Percentiles rank a stretch among this genome's conserved stretches.
Evolutionary conservation across 2,329 filamentous ascomycete genomes (phyloP).

Genomic region (Graphium sp.): DNA sequence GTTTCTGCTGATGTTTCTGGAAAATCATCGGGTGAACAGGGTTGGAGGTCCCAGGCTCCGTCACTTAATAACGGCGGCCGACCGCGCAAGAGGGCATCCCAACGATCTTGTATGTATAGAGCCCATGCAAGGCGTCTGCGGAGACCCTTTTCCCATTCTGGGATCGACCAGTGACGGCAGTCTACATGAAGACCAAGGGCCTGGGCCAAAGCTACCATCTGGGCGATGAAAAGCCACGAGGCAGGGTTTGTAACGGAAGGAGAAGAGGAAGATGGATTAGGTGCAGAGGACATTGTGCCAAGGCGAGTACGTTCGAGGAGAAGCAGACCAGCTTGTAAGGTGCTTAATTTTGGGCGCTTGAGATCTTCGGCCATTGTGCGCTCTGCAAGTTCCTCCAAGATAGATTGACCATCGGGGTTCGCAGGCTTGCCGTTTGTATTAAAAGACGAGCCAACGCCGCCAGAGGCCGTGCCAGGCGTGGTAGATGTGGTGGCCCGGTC

Average conservation of each 20-base stretch:
- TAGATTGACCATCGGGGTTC: constrained; percentile 18
- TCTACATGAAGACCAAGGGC: constrained; percentile 33
- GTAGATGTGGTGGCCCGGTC: too few relatives aligned
- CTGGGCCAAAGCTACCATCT: constrained; percentile 27
- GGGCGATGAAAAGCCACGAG: constrained; percentile 18
- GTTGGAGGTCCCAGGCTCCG: constrained; percentile 30
- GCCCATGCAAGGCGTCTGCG: constrained; percentile 39
- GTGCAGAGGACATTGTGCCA: too few relatives aligned
- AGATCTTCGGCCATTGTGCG: constrained; percentile 16
- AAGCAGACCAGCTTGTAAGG: constrained; percentile 24
- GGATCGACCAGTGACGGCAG: constrained; percentile 34
- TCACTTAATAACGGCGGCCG: constrained; percentile 30
- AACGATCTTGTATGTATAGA: constrained; percentile 40
- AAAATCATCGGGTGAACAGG: constrained; percentile 9
- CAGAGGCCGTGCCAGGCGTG: too few relatives aligned
- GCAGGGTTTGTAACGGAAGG: constrained; percentile 14
- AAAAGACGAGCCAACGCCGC: constrained; percentile 25
- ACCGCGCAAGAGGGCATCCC: constrained; percentile 33
- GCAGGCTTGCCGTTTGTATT: too few relatives aligned
- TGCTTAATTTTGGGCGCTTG: constrained; percentile 21
- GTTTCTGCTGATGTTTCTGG: constrained; percentile 10
- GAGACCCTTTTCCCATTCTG: constrained; percentile 33
- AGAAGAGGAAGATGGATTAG: too few relatives aligned
- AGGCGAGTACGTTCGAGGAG: constrained; percentile 21
- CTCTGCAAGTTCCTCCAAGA: constrained; percentile 16